Evolutionary conservation across 2,329 filamentous ascomycete genomes (phyloP).

Genomic region (Trichoderma brevicompactum): DNA sequence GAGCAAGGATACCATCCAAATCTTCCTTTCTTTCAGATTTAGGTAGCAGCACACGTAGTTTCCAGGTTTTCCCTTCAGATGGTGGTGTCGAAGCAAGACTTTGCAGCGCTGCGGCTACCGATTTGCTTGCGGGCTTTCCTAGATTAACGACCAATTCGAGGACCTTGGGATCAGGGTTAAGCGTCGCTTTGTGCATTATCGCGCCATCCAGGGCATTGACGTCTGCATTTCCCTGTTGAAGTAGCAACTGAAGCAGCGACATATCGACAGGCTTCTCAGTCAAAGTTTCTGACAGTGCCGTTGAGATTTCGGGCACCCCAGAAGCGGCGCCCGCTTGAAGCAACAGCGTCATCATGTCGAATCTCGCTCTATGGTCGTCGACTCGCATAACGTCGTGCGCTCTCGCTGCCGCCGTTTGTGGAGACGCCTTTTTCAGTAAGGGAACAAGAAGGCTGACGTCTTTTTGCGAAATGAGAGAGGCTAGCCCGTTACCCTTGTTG

Average conservation of each 20-base stretch:
- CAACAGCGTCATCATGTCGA: constrained; percentile 53
- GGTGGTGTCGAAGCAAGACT: constrained; percentile 50
- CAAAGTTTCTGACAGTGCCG: constrained; percentile 50
- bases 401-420: constrained; percentile 53
- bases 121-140: constrained; percentile 50
- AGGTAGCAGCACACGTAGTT: constrained; percentile 53
- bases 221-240: constrained; percentile 58
- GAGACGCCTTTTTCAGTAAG: constrained; percentile 52
- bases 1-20: constrained; percentile 52
- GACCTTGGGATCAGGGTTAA: constrained; percentile 52
- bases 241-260: constrained; percentile 52
- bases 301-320: constrained; percentile 48
- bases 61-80: constrained; percentile 52
- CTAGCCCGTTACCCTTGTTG: constrained; percentile 55
- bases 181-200: constrained; percentile 48
- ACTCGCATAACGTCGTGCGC: constrained; percentile 54
- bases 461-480: constrained; percentile 52
- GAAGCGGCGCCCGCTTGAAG: constrained; percentile 51
- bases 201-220: constrained; percentile 54
- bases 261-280: constrained; percentile 54
- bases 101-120: constrained; percentile 50
- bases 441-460: constrained; percentile 52
- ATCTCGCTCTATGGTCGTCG: constrained; percentile 47
- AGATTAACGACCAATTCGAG: constrained; percentile 53
- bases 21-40: constrained; percentile 49